Base-by-base conservation (phyloP, 345 rosid species). In the Acer saccharum region DNA sequence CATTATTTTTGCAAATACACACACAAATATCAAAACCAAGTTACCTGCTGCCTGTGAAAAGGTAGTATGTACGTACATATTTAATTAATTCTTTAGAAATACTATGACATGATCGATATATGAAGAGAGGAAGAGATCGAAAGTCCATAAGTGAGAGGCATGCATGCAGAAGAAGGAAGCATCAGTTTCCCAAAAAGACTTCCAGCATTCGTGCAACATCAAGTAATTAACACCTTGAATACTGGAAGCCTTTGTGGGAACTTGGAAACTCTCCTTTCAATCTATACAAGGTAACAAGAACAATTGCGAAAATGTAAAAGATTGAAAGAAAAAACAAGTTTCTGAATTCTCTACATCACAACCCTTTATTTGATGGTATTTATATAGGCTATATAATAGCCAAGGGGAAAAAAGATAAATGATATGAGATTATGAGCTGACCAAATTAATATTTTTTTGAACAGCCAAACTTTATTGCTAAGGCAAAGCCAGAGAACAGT, bases 111-210 rank as follows among this genome's bases (percentile, higher is more conserved):
- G 6, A 35, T 35, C 39, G 39, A 35, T 35, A 35, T 35, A 50
- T 50, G 55, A 50, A 50, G 55, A 50, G 55, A 50, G 3, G 18
- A 50, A 50, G 16, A 50, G 3, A 50, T 11, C 3, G 55, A 50
- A 50, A 13, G 17, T 3, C 18, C 55, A 50, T 13, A 14, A 35
- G 39, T 35, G 6, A 35, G 39, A 35, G 39, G 39, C 39, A 35
- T 35, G 39, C 39, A 35, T 35, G 39, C 25, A 58, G 23, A 2
- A 10, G 60, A 76, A 61, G 57, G 9, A 70, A 75, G 72, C 76
- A 71, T 60, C 65, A 71, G 52, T n/a, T 35, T 10, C n/a, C 74
- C 70, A 43, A 27, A 69, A 57, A 70, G 21, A 73, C 55, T 76
- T 21, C 73, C 79, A 70, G 63, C 18, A 21, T 64, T 81, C 50